Percentiles rank a stretch among this genome's conserved stretches.
Evolutionary conservation across 2,329 filamentous ascomycete species (phyloP).

Genomic region (Sporothrix pseudoabietina): DNA sequence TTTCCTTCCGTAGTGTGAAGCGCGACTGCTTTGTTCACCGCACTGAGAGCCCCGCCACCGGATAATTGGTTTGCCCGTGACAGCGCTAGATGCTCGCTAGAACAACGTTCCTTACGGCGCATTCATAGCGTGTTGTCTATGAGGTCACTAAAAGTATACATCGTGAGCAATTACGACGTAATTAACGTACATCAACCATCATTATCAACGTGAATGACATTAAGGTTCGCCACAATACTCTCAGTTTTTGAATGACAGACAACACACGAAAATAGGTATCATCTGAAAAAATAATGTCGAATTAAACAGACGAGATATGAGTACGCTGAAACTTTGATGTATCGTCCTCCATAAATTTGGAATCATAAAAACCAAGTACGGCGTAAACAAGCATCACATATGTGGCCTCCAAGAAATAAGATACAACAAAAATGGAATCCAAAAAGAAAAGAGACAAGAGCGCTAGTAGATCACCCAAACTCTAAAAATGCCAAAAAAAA

Average conservation of each 20-base stretch:
- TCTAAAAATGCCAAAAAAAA: constrained; percentile 20
- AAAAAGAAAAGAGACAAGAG: not conserved
- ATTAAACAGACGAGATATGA: not conserved
- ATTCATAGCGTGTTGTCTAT: not conserved
- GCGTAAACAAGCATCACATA: not conserved
- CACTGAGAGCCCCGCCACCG: constrained; percentile 27
- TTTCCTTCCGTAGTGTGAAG: not conserved
- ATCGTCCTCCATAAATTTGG: not conserved
- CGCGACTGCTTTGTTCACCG: not conserved
- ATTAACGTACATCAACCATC: not conserved
- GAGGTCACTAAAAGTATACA: not conserved
- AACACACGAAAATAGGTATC: not conserved
- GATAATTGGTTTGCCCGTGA: constrained; percentile 33
- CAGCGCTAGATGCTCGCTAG: not conserved
- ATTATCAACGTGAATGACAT: not conserved
- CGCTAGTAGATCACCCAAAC: constrained; percentile 11
- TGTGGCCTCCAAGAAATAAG: not conserved
- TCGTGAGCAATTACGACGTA: not conserved
- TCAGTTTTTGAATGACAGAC: not conserved
- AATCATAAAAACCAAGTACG: not conserved
- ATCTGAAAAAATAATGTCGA: not conserved
- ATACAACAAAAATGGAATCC: not conserved
- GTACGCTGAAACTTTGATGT: not conserved
- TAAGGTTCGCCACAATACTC: not conserved
- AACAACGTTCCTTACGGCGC: not conserved